A percentile compares a stretch with the other conserved stretches of the same genome.
Conservation (phyloP, 805 yeast genomes). For the Lipomyces kockii region DNA sequence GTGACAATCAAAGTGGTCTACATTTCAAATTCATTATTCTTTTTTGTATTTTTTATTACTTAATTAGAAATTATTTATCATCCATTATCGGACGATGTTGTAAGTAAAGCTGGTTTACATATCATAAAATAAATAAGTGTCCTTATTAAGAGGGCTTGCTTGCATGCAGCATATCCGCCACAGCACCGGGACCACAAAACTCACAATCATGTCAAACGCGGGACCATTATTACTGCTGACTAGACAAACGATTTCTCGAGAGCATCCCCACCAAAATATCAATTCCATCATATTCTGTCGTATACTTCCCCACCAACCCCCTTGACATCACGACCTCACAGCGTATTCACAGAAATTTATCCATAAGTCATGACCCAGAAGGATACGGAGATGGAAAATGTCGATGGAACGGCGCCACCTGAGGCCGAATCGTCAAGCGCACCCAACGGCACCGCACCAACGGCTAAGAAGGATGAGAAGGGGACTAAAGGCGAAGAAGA, state of each 20-base stretch:
- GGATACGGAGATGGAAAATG: slow-evolving; percentile 16
- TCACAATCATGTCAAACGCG: background rate
- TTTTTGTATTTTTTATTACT: background rate
- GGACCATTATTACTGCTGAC: background rate
- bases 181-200: background rate
- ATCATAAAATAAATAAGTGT: background rate
- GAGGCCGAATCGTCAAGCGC: slow-evolving; percentile 18
- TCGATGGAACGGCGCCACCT: slow-evolving; percentile 17
- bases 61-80: no score
- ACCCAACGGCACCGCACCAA: slow-evolving; percentile 11
- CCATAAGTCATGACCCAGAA: slow-evolving; percentile 18
- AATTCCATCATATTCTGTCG: background rate
- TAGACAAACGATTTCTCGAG: background rate
- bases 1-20: background rate
- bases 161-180: background rate
- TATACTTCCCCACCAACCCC: background rate
- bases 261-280: background rate
- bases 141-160: background rate
- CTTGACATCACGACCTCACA: background rate
- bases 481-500: slow-evolving; percentile 30
- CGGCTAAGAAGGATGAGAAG: slow-evolving; percentile 24
- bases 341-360: background rate
- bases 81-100: no score
- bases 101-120: no score
- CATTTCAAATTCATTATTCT: background rate